Evolutionary conservation across 345 rosid species (phyloP).

Genomic region (Populus euphratica): DNA sequence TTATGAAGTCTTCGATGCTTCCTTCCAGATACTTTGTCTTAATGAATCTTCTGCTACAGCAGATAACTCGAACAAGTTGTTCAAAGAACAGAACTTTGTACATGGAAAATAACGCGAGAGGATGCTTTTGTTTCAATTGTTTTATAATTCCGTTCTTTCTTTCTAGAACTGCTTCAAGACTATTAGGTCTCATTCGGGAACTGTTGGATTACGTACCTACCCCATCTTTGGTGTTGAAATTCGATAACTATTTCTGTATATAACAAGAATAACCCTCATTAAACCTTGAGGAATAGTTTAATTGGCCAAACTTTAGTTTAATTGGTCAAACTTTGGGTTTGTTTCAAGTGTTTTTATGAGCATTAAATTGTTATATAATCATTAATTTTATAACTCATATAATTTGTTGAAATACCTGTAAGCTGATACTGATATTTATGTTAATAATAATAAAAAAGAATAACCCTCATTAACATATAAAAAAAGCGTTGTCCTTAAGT

Average conservation of each 20-base stretch:
- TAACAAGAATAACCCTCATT: no score
- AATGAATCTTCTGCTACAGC: constrained; percentile 22
- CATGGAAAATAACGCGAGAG: background rate
- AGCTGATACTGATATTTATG: fast-evolving
- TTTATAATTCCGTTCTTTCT: no score
- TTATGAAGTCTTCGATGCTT: background rate
- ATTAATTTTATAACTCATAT: fast-evolving
- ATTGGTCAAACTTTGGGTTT: fast-evolving
- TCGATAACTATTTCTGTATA: no score
- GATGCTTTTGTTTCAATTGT: no score
- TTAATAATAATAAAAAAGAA: no score
- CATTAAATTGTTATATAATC: fast-evolving
- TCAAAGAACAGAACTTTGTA: background rate
- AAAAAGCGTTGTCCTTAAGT: constrained; percentile 38
- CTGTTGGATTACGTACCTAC: no score
- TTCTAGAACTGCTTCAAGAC: no score
- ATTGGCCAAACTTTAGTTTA: no score
- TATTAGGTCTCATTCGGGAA: no score
- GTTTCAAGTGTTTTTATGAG: fast-evolving
- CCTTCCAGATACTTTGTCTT: constrained; percentile 1
- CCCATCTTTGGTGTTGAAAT: no score
- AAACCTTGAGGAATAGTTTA: no score
- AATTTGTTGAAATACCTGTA: fast-evolving
- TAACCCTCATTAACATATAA: constrained; percentile 22
- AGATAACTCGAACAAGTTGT: background rate